Base-by-base conservation (phyloP, 768 basidiomycete species). In the Boletus huronensis region DNA sequence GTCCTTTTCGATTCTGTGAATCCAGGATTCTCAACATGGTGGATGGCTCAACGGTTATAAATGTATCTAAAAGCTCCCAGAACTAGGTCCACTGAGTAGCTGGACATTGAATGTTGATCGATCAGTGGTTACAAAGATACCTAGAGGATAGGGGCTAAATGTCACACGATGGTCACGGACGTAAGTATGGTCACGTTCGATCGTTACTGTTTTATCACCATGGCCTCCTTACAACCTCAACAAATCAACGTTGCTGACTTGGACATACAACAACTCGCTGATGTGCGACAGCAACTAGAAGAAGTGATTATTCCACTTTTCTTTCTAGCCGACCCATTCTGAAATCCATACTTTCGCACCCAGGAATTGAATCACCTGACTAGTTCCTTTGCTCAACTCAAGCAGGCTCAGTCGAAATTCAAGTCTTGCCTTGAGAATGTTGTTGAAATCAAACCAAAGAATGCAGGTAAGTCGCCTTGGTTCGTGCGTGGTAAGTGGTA, bases 361-460 rank as follows among this genome's bases (percentile, higher is more conserved):
- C 69, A 98, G 95, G 96, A 99, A 79, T 73, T 99, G 44, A 87
- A 83, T 53, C 95, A 97, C 68, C 77, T 98, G 45, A 91, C 94
- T 11, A 88, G 82, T 63, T 96, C 94, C 31, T 98, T 94, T 66
- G 83, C 87, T 11, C 93, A 97, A 63, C 82, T 98, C 25, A 96
- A 93, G 69, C 86, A 88, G 60, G 96, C 94, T 0, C 93, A 98
- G 68, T 82, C 85, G 2, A 97, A 96, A 72, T 98, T 98, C 79
- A 85, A 82, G 58, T 76, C 85, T 7, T 96, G 96, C 64, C 80
- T 93, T 23, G 87, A 90, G 51, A 91, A 88, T 58, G 84, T 93
- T 1, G 74, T 72, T 14, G 84, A 94, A 63, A 73, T 97, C 2
- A 90, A 84, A 57, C 80, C 82, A 1, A 75, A 80, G 50, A 93